phyloP scores from a whole-genome alignment of 441 rosid genomes.

The Erodium texanum region DNA sequence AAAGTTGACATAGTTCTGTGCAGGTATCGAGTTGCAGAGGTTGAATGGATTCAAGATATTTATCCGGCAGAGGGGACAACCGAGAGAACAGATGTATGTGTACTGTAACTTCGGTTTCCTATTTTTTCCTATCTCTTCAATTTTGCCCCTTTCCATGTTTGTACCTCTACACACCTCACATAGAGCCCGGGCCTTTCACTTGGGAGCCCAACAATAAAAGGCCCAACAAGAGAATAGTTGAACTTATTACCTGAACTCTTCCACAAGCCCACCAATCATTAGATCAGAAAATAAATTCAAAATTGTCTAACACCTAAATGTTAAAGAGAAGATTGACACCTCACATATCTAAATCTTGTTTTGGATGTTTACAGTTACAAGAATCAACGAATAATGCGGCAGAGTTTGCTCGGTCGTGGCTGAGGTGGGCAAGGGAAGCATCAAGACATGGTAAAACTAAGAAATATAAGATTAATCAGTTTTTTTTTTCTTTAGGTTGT shows the following conservation, averaged over 20 bases:
- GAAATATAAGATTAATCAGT: neutral
- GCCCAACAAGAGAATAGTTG: neutral
- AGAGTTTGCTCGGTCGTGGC: constrained; percentile 61
- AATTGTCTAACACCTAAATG: neutral
- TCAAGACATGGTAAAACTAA: constrained; percentile 53
- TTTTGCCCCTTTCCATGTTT: neutral
- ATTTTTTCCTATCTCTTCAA: neutral
- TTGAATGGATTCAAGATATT: constrained; percentile 78
- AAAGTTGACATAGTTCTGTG: constrained; percentile 13
- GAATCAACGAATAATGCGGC: constrained; percentile 56
- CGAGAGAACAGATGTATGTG: constrained; percentile 48
- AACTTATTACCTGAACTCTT: neutral
- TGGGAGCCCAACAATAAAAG: neutral
- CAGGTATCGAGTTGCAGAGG: constrained; percentile 89
- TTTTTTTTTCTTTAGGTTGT: neutral
- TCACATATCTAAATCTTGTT: neutral
- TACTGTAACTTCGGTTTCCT: constrained; percentile 7
- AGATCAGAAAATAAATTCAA: neutral
- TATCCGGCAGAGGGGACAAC: constrained; percentile 34
- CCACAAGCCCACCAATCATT: neutral
- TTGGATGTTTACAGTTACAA: constrained; percentile 47
- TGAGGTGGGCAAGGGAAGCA: constrained; percentile 59
- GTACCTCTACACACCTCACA: neutral
- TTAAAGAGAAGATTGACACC: neutral
- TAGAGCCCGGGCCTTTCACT: neutral